phyloP scores from a whole-genome alignment of 2,329 filamentous ascomycete species.

The Colletotrichum graminicola region DNA sequence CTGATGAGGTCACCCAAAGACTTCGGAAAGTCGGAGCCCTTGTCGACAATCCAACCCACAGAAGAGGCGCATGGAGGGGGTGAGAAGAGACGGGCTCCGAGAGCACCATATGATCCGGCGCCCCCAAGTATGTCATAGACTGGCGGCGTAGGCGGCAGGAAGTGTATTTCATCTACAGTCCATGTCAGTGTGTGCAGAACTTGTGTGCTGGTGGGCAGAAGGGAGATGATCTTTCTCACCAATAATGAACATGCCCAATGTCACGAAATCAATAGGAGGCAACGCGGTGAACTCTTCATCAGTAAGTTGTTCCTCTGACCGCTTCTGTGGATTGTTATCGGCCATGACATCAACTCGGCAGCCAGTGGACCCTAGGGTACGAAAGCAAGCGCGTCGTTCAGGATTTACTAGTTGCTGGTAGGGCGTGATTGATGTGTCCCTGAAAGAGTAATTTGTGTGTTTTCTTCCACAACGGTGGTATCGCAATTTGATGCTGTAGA shows the following conservation, averaged over 20 bases:
- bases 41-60: constrained; percentile 92
- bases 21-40: constrained; percentile 86
- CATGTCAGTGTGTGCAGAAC: not conserved
- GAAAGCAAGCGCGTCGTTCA: not conserved
- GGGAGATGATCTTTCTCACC: constrained; percentile 58
- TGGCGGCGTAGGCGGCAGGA: constrained; percentile 75
- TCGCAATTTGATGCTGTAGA: not conserved
- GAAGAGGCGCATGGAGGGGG: constrained; percentile 73
- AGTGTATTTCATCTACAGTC: constrained; percentile 90
- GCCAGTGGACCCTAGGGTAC: not conserved
- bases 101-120: constrained; percentile 85
- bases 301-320: constrained; percentile 27
- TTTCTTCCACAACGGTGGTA: not conserved
- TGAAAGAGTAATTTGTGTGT: too few species aligned
- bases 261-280: constrained; percentile 71
- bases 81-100: constrained; percentile 91
- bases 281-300: constrained; percentile 49
- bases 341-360: constrained; percentile 8
- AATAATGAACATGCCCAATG: constrained; percentile 80
- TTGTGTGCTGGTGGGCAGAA: not conserved
- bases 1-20: constrained; percentile 73
- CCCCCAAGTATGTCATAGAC: constrained; percentile 87
- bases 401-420: not conserved
- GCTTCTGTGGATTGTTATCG: constrained; percentile 12
- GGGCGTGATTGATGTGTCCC: not conserved